Evolutionary conservation across 1,139 yeast genomes (phyloP).

Genomic region (Yamadazyma dushanensis): DNA sequence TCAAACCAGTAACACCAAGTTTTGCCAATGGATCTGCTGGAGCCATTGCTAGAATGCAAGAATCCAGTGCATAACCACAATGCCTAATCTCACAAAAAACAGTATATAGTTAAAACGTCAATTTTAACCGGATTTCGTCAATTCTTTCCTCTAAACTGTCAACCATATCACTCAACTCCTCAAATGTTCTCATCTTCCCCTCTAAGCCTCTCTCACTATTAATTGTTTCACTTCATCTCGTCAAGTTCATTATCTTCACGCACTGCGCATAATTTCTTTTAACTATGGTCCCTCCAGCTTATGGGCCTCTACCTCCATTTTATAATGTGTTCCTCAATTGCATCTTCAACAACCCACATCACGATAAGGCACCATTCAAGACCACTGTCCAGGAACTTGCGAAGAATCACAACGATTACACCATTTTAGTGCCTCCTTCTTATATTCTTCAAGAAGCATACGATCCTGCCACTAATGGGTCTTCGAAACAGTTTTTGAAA

Average conservation of each 20-base stretch:
- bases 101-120: too few relatives aligned
- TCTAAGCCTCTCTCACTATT: too few relatives aligned
- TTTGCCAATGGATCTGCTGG: slow-evolving; percentile 40
- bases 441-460: slow-evolving; percentile 47
- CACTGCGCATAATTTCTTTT: not conserved
- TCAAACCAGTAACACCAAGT: slow-evolving; percentile 20
- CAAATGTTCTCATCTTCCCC: too few relatives aligned
- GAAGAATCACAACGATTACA: slow-evolving; percentile 45
- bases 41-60: slow-evolving; percentile 32
- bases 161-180: too few relatives aligned
- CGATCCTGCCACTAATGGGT: slow-evolving; percentile 45
- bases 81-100: too few relatives aligned
- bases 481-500: slow-evolving; percentile 36
- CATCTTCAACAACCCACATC: slow-evolving; percentile 65
- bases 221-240: too few relatives aligned
- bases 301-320: slow-evolving; percentile 33
- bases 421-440: slow-evolving; percentile 64
- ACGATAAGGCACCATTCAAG: slow-evolving; percentile 50
- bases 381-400: slow-evolving; percentile 45
- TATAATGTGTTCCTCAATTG: slow-evolving; percentile 68
- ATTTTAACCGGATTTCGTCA: too few relatives aligned
- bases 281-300: slow-evolving; percentile 6
- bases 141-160: not conserved
- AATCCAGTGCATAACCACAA: slow-evolving; percentile 11
- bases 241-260: too few relatives aligned